Base-by-base conservation (phyloP, 2,329 filamentous ascomycete species). In the Lasiodiplodia sp. region DNA sequence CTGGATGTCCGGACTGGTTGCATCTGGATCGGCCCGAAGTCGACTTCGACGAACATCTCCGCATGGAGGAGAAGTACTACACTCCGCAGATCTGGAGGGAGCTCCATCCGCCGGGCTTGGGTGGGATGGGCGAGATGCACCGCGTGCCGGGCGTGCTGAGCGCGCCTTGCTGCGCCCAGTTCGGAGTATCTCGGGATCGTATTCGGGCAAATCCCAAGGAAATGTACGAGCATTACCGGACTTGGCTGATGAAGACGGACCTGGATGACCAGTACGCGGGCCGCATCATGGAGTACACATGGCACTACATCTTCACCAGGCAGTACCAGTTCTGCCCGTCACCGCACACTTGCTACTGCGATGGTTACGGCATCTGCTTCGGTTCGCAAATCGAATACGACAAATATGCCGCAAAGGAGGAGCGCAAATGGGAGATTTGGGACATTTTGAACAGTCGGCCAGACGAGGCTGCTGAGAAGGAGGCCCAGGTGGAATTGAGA, bases 331-430 rank as follows among this genome's bases (percentile, higher is more conserved):
- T 77, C 67, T 80, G 78, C 60, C 78, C 78, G 6, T 75, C 78
- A n/a, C 75, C 75, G 72, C 79, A 79, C 69, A 75, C 77, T 0
- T 80, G 89, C 78, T 88, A 89, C 70, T 91, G 89, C 75, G 88
- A 90, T 69, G 88, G 86, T 4, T 91, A 88, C 69, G 88, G 88
- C 0, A 78, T 89, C 18, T 91, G 89, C 72, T 90, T 89, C 71
- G 86, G 84, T 23, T 81, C 76, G 55, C 77, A 82, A 69, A 77
- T 80, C 65, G 77, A 79, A 37, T 77, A 73, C 47, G 77, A 79
- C 60, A 77, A 55, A 21, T 65, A 69, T n/a, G 37, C 57, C 12
- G 52, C 40, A 12, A 76, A 79, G 67, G 76, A 74, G 31, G 71
- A 64, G 25, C 74, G 77, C 56, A 78, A 78, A 38, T 79, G 77